A percentile compares a stretch with the other conserved stretches of the same genome.
Conservation (phyloP, 257 asterid species). For the Scutellaria galericulata region DNA sequence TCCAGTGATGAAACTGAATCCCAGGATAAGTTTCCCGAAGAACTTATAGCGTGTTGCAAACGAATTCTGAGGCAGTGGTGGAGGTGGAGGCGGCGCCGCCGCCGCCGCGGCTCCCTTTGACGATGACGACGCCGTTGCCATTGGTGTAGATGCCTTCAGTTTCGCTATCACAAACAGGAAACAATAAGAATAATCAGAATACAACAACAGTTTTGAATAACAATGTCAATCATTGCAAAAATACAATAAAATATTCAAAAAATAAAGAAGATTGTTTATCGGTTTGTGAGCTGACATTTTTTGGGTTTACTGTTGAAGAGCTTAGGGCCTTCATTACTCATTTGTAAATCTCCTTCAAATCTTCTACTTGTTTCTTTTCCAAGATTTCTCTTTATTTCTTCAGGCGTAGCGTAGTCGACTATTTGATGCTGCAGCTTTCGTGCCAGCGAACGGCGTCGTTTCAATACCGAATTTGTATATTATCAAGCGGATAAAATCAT, state of each 20-base stretch:
- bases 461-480: no score
- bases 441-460: constrained; percentile 29
- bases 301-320: constrained; percentile 66
- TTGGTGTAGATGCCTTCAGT: constrained; percentile 51
- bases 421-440: constrained; percentile 15
- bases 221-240: constrained; percentile 18
- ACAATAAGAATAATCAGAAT: background rate
- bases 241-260: background rate
- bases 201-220: background rate
- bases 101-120: constrained; percentile 40
- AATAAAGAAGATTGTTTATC: background rate
- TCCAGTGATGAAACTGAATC: constrained; percentile 70
- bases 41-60: constrained; percentile 67
- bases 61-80: constrained; percentile 60
- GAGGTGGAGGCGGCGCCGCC: constrained; percentile 42
- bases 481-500: no score
- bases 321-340: constrained; percentile 63
- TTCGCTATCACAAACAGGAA: constrained; percentile 48
- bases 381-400: background rate
- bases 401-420: constrained; percentile 1
- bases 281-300: constrained; percentile 50
- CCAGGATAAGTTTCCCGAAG: constrained; percentile 68
- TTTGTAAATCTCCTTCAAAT: constrained; percentile 30
- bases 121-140: constrained; percentile 45
- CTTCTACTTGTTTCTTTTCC: constrained; percentile 22